Percentiles rank a stretch among this genome's conserved stretches.
phyloP scores from a whole-genome alignment of 176 grass and related monocot genomes.

The Oryza meyeriana region DNA sequence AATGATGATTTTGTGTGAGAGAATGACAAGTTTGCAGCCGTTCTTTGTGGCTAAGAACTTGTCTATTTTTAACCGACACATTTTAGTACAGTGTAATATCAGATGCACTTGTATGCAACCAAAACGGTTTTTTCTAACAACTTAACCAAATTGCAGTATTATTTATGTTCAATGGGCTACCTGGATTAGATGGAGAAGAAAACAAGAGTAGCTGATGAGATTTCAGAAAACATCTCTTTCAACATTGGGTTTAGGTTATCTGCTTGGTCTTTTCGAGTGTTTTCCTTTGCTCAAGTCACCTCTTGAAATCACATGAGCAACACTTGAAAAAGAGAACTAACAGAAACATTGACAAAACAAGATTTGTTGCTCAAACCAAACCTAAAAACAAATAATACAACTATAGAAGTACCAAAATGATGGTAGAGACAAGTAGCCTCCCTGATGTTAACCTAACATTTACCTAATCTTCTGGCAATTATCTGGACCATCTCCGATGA shows the following conservation, averaged over 20 bases:
- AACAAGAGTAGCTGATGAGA: not conserved
- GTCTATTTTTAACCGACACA: not conserved
- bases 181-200: not conserved
- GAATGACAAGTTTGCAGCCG: constrained; percentile 29
- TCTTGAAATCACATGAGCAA: not conserved
- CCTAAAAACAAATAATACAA: not conserved
- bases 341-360: not conserved
- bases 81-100: not conserved
- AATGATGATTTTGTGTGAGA: constrained; percentile 13
- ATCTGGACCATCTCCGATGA: not conserved
- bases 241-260: not conserved
- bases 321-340: not conserved
- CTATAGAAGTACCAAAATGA: not conserved
- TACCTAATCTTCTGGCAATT: constrained; percentile 5
- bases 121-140: not conserved
- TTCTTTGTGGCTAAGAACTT: constrained; percentile 3
- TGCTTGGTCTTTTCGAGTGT: not conserved
- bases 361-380: not conserved
- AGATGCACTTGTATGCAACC: not conserved
- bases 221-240: not conserved
- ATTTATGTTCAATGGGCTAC: not conserved
- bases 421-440: not conserved
- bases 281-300: not conserved
- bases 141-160: constrained; percentile 3
- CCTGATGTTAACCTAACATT: not conserved